Conservation (phyloP, 2,329 filamentous ascomycete genomes). For the Kalaharituber pfeilii region DNA sequence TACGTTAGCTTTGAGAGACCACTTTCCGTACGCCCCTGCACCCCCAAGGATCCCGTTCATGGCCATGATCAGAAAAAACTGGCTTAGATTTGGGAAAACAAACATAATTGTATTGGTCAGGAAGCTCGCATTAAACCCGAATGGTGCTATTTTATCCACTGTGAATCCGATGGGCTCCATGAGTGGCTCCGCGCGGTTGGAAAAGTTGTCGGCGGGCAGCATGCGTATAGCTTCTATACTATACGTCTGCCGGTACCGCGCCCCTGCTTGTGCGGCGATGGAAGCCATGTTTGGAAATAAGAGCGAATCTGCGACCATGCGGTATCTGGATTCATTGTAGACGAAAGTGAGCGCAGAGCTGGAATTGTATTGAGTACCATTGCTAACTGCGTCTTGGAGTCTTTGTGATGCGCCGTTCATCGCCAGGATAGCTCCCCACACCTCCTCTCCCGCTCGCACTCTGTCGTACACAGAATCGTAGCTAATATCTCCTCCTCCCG, state of each 20-base stretch:
- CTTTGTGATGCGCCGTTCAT: slow-evolving; percentile 24
- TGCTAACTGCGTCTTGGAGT: slow-evolving; percentile 24
- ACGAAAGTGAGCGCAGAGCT: slow-evolving; percentile 25
- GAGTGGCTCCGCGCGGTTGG: slow-evolving; percentile 23
- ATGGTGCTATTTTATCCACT: slow-evolving; percentile 24
- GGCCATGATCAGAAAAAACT: slow-evolving; percentile 23
- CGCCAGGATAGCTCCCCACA: slow-evolving; percentile 29
- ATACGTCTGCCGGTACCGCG: slow-evolving; percentile 22
- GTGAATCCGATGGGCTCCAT: slow-evolving; percentile 26
- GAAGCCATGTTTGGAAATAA: slow-evolving; percentile 24
- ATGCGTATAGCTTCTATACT: slow-evolving; percentile 12
- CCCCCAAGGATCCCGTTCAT: slow-evolving; percentile 23
- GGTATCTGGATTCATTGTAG: slow-evolving; percentile 28
- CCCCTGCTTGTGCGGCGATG: slow-evolving; percentile 19
- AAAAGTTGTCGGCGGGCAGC: slow-evolving; percentile 19
- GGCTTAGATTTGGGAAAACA: slow-evolving; percentile 26
- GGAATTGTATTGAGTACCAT: slow-evolving; percentile 24
- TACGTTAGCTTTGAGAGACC: slow-evolving; percentile 6
- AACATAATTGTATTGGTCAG: slow-evolving; percentile 30
- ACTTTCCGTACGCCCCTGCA: slow-evolving; percentile 6
- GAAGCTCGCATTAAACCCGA: slow-evolving; percentile 25
- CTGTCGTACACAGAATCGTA: slow-evolving; percentile 26
- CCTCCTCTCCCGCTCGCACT: slow-evolving; percentile 17
- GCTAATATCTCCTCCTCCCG: not conserved
- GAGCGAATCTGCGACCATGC: slow-evolving; percentile 23